phyloP scores from a whole-genome alignment of 1,139 yeast genomes.

The Nakaseomyces uthaithaninus region DNA sequence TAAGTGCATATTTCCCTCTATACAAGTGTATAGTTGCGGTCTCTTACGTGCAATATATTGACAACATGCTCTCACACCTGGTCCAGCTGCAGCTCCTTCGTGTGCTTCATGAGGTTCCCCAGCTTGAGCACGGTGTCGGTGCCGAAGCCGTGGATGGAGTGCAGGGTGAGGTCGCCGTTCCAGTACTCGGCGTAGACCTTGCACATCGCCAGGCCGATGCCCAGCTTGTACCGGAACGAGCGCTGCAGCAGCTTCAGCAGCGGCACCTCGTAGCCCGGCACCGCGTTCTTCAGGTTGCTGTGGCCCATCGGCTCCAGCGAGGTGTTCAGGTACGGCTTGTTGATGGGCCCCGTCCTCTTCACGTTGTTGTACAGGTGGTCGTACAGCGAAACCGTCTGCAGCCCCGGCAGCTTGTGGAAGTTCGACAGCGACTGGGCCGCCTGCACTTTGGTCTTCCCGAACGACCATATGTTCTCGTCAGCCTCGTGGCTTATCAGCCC shows the following conservation, averaged over 20 bases:
- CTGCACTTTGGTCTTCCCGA: conserved; percentile 56
- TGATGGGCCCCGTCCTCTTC: conserved; percentile 6
- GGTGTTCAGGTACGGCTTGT: conserved; percentile 29
- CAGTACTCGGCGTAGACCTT: conserved; percentile 90
- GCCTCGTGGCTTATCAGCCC: conserved; percentile 40
- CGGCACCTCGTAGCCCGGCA: conserved; percentile 34
- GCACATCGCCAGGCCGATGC: conserved; percentile 86
- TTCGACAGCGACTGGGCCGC: conserved; percentile 52
- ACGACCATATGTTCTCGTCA: conserved; percentile 63
- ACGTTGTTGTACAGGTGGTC: conserved; percentile 21
- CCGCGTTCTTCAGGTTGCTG: conserved; percentile 21
- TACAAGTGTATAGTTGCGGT: not conserved
- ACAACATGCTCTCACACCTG: conserved; percentile 41
- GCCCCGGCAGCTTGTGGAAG: conserved; percentile 62
- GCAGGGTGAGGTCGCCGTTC: conserved; percentile 82
- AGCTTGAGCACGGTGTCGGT: conserved; percentile 76
- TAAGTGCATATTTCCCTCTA: too few relatives aligned
- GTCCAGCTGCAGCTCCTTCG: conserved; percentile 60
- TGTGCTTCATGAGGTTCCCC: conserved; percentile 66
- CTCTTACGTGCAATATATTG: not conserved
- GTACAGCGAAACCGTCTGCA: conserved; percentile 31
- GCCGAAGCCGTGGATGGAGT: conserved; percentile 83
- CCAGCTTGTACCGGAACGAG: conserved; percentile 66
- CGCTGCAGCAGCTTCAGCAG: conserved; percentile 52
- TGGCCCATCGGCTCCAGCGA: conserved; percentile 35